These are phyloP conservation scores for Pouteria glomerata DNA, from an alignment of 148 eudicot genomes.

Conservation along the genomic window DNA sequence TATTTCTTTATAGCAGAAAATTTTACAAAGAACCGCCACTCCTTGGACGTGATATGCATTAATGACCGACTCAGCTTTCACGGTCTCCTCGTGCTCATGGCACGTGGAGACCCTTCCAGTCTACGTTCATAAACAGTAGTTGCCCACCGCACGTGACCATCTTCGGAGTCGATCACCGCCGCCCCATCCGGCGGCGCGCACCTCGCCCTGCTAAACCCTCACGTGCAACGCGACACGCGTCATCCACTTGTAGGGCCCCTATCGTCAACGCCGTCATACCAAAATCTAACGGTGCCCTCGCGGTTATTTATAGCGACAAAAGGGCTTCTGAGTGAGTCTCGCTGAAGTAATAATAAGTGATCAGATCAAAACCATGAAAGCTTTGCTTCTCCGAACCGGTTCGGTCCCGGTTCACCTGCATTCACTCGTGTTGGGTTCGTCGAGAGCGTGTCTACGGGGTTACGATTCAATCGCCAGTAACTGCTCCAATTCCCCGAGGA, in stretches of 20 bases:
- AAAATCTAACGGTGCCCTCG: not conserved
- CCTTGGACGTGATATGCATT: too few relatives aligned
- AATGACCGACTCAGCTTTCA: too few relatives aligned
- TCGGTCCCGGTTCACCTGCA: slow-evolving; percentile 34
- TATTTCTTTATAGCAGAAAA: too few relatives aligned
- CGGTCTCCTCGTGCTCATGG: too few relatives aligned
- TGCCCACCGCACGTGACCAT: not conserved
- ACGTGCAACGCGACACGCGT: slow-evolving; percentile 23
- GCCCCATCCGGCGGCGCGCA: slow-evolving; percentile 21
- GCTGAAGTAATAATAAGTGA: not conserved
- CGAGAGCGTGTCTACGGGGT: slow-evolving; percentile 1
- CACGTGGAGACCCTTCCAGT: too few relatives aligned
- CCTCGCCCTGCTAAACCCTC: slow-evolving; percentile 11
- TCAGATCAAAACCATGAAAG: slow-evolving; percentile 30
- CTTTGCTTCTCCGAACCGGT: slow-evolving; percentile 46
- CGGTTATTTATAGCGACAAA: not conserved
- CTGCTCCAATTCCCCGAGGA: not conserved
- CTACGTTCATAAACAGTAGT: too few relatives aligned
- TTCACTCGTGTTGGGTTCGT: slow-evolving; percentile 5
- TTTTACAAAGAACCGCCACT: too few relatives aligned
- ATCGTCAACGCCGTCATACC: not conserved
- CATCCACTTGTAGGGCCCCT: not conserved
- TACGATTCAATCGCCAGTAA: not conserved
- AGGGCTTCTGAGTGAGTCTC: too few relatives aligned
- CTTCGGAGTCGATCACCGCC: not conserved